These are phyloP conservation scores for Sarcodon aspratus DNA, from an alignment of 768 basidiomycete species.

Conservation along the genomic window DNA sequence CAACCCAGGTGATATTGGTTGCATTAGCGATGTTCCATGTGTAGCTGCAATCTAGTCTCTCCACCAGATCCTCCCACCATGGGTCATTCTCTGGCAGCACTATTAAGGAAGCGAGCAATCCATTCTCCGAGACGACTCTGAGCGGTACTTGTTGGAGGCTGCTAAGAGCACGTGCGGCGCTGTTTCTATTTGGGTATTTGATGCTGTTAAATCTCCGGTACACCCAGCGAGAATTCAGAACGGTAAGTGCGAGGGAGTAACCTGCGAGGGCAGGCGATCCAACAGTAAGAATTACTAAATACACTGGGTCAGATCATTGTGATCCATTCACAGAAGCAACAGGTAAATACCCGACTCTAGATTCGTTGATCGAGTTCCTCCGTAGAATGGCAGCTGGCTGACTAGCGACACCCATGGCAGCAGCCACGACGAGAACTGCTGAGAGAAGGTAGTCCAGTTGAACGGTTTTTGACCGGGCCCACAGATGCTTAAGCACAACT, in stretches of 20 bases:
- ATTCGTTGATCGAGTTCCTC: not conserved
- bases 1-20: constrained; percentile 31
- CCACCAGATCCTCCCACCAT: not conserved
- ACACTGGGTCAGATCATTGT: not conserved
- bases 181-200: not conserved
- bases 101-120: not conserved
- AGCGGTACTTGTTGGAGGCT: not conserved
- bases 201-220: not conserved
- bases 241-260: not conserved
- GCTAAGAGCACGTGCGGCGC: not conserved
- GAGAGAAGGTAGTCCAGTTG: not conserved
- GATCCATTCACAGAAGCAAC: not conserved
- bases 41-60: constrained; percentile 23
- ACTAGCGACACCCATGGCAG: not conserved
- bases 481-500: not conserved
- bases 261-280: not conserved
- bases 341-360: not conserved
- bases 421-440: not conserved
- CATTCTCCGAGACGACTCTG: not conserved
- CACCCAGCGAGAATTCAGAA: not conserved
- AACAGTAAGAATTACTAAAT: not conserved
- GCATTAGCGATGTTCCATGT: constrained; percentile 29
- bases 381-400: not conserved
- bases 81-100: not conserved
- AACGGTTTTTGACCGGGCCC: not conserved